Evolutionary conservation across 352 stramenopile genomes (phyloP).

Genomic region (Globisporangium middletonii): DNA sequence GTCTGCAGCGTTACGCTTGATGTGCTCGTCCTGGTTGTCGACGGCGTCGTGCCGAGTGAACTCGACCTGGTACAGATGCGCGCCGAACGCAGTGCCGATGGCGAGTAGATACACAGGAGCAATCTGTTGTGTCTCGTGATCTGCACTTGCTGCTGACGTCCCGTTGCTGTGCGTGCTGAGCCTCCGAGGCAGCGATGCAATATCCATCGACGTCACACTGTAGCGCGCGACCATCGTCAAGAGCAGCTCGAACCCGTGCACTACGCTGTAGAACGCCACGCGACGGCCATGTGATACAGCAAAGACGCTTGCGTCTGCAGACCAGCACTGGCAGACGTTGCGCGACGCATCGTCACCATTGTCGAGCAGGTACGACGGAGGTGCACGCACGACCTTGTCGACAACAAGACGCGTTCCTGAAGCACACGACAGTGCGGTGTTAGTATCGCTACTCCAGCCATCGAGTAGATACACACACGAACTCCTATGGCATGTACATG

Average conservation of each 20-base stretch:
- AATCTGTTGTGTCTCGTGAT: too few relatives aligned
- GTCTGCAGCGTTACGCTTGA: not conserved
- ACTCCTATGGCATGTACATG: too few relatives aligned
- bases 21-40: not conserved
- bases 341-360: not conserved
- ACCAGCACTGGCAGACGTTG: constrained; percentile 56
- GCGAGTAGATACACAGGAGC: constrained; percentile 14
- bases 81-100: constrained; percentile 29
- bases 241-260: constrained; percentile 10
- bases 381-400: constrained; percentile 24
- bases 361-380: constrained; percentile 9
- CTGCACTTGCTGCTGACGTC: not conserved
- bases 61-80: constrained; percentile 25
- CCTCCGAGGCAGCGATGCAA: constrained; percentile 3
- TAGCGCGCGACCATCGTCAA: constrained; percentile 21
- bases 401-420: constrained; percentile 16
- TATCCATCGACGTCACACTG: constrained; percentile 28
- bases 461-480: not conserved
- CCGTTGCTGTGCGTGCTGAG: not conserved
- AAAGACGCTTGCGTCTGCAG: constrained; percentile 22
- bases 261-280: constrained; percentile 27
- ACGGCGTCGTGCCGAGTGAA: not conserved
- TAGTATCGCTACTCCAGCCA: too few relatives aligned
- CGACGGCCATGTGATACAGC: constrained; percentile 24
- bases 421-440: not conserved